Conservation (phyloP, 768 basidiomycete genomes). For the Leccinum longicurvipes region DNA sequence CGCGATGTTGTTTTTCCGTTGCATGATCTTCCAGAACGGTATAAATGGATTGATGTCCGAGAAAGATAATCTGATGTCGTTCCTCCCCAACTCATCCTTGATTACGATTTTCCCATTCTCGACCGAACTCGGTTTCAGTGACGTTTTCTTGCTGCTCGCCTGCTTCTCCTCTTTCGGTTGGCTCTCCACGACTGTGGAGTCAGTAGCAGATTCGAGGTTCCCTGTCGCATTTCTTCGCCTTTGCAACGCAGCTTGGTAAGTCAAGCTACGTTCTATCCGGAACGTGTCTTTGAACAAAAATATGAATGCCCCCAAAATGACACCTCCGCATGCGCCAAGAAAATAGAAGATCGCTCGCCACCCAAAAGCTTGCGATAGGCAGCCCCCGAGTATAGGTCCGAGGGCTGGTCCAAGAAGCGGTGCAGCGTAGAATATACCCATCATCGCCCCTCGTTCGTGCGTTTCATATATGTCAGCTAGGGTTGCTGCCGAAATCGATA, state of each 20-base stretch:
- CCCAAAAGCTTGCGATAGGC: conserved; percentile 57
- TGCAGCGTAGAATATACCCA: conserved; percentile 79
- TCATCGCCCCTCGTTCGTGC: conserved; percentile 68
- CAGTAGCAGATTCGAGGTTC: conserved; percentile 20
- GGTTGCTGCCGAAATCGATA: conserved; percentile 72
- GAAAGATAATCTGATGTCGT: conserved; percentile 51
- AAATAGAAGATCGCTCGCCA: conserved; percentile 90
- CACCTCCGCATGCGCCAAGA: conserved; percentile 58
- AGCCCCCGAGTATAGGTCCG: conserved; percentile 71
- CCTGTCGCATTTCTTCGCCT: conserved; percentile 34
- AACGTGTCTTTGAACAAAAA: conserved; percentile 81
- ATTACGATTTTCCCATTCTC: conserved; percentile 22
- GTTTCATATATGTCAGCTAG: conserved; percentile 78
- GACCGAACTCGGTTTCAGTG: conserved; percentile 11
- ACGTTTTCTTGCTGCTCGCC: conserved; percentile 12
- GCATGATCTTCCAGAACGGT: conserved; percentile 57
- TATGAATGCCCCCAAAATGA: conserved; percentile 54
- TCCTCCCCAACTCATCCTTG: conserved; percentile 13
- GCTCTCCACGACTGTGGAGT: conserved; percentile 14
- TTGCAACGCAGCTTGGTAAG: conserved; percentile 67
- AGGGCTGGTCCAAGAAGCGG: conserved; percentile 74
- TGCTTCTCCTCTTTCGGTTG: conserved; percentile 13
- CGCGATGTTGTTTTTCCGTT: conserved; percentile 61
- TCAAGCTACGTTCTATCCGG: conserved; percentile 74
- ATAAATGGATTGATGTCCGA: conserved; percentile 73